Base-by-base conservation (phyloP, 768 basidiomycete genomes). In the Tylopilus plumbeoviolaceoides region DNA sequence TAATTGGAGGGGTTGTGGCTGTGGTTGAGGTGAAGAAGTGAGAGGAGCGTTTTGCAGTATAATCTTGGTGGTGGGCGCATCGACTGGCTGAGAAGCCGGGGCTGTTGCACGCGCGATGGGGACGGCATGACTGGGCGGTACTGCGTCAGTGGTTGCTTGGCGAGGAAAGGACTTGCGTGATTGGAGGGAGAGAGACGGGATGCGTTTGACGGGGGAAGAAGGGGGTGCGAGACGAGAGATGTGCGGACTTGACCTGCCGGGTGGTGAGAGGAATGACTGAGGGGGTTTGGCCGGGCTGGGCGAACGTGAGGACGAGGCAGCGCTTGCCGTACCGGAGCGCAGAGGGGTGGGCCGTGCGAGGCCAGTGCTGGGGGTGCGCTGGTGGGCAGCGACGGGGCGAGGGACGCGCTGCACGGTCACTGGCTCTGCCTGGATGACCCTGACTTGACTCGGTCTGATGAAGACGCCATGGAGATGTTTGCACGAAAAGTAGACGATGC, bases 391-490 rank as follows among this genome's bases (percentile, higher is more conserved):
- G 59, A 48, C 30, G 57, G 77, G 55, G 60, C 75, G 65, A 43
- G 59, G 62, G 4, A 54, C 46, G 48, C 73, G 73, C 56, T 66
- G 30, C 27, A 71, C 21, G n/a, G n/a, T n/a, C n/a, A n/a, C n/a
- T 17, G 58, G 54, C 28, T 69, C 65, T 9, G 54, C 44, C 17
- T 78, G 78, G 61, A 78, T 73, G 23, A 85, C 69, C 65, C 81
- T 90, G 57, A 98, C 89, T 67, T 92, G 89, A 63, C 87, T 87
- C 0, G 89, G 82, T 33, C 90, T 78, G 6, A 98, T 85, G 66
- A 99, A 98, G 27, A 98, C 88, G 44, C 97, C 97, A 73, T 90
- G 74, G 28, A 76, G 75, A 44, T 76, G 73, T 62, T 78, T 79
- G 73, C 93, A 98, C 17, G 73, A 75, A 69, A 99, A 99, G 73